Evolutionary conservation across 345 rosid species (phyloP).

Genomic region (Diplotaxis tenuifolia): DNA sequence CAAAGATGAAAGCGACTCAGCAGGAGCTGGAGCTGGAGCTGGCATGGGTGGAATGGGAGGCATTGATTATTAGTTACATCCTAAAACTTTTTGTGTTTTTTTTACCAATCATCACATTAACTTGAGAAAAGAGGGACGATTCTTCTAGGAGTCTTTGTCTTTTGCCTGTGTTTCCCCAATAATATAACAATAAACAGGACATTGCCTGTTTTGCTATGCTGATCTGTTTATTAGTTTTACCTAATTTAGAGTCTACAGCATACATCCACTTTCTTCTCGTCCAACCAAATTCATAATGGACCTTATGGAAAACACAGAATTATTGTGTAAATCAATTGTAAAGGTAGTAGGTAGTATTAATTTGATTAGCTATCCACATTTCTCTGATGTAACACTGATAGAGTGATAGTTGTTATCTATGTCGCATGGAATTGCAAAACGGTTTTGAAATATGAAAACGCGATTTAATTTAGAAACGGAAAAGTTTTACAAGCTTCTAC

Average conservation of each 20-base stretch:
- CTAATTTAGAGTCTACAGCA: neutral
- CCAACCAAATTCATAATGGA: too few species aligned
- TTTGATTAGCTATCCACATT: neutral
- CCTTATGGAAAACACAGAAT: too few species aligned
- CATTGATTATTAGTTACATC: too few species aligned
- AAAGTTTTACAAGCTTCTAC: too few species aligned
- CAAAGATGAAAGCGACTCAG: too few species aligned
- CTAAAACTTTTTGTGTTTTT: too few species aligned
- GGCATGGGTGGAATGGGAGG: too few species aligned
- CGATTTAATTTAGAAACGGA: too few species aligned
- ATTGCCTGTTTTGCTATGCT: neutral
- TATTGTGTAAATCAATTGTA: neutral
- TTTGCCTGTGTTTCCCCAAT: neutral
- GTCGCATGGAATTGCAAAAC: too few species aligned
- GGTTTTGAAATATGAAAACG: too few species aligned
- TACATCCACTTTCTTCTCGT: neutral
- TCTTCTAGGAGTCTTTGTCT: slow-evolving; percentile 5
- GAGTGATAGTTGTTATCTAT: too few species aligned
- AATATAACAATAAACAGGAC: neutral
- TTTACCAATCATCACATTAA: slow-evolving; percentile 4
- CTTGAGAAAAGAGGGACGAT: neutral
- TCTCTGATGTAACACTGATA: neutral
- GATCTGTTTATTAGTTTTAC: neutral
- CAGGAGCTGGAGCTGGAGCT: too few species aligned
- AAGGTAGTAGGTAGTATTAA: neutral